Base-by-base conservation (phyloP, 345 rosid genomes). In the Eucalyptus erythrocorys region DNA sequence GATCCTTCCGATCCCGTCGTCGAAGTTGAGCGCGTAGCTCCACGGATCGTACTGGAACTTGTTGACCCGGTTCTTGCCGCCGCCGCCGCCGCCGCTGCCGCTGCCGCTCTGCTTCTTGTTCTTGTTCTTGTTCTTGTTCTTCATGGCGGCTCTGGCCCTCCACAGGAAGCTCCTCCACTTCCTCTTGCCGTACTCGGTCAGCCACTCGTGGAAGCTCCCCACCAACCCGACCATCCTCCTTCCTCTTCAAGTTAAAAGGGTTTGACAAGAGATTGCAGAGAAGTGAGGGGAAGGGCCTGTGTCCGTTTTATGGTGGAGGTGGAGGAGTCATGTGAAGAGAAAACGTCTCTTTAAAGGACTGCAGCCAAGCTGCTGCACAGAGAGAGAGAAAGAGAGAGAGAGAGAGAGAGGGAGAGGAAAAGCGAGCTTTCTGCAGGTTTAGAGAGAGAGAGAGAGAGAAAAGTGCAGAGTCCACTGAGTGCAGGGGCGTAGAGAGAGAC, bases 1-100 rank as follows among this genome's bases (percentile, higher is more conserved):
- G 22, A n/a, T 30, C 37, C 24, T 22, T 3, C 68, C 64, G 17
- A 81, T 15, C 76, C 89, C 89, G 43, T 88, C 89, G 55, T 88
- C 89, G 86, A 88, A 88, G 79, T 88, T 95, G 55, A 95, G 92
- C 27, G 96, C 95, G 89, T 97, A 97, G 88, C 99, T 97, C 82
- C 94, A 95, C 49, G 99, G 99, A 93, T 97, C 99, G 93, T 96
- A 97, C 92, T 95, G 99, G 90, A 96, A 97, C 91, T 91, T 91
- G 47, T 91, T 91, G 15, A 40, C 82, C 47, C 82, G 82, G 47
- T 21, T 24, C 82, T 22, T 37, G 5, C 27, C 81, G 3, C 19
- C 19, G 42, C 42, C 11, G 42, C 79, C 22, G 42, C 7, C 13
- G 45, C 81, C 0, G 81, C 87, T 89, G 93, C 14, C 85, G 88